Evolutionary conservation across 148 eudicot species (phyloP).

Genomic region (Fagopyrum homotropicum): DNA sequence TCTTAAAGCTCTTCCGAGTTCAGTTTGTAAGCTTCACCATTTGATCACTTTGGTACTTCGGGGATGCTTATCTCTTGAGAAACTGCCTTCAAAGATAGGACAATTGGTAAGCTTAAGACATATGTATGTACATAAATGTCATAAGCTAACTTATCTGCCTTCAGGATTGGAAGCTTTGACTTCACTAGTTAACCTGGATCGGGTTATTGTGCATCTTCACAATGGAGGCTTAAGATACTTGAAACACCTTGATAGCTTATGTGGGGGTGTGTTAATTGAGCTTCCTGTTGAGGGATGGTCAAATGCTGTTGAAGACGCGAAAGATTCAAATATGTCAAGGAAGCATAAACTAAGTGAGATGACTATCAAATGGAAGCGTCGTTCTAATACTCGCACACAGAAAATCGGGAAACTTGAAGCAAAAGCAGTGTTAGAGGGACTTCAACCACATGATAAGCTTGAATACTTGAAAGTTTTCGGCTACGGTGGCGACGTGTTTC

Average conservation of each 20-base stretch:
- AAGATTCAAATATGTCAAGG: background rate
- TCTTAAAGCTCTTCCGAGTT: background rate
- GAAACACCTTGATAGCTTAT: background rate
- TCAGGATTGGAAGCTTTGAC: background rate
- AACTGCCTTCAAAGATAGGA: background rate
- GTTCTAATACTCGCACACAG: background rate
- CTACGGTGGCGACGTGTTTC: background rate
- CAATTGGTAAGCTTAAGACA: background rate
- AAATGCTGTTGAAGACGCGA: background rate
- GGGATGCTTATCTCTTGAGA: background rate
- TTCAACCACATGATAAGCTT: background rate
- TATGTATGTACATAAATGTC: background rate
- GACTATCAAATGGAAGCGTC: background rate
- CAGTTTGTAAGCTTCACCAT: background rate
- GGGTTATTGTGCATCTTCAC: background rate
- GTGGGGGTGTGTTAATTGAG: background rate
- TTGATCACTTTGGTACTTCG: background rate
- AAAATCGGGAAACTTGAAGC: background rate
- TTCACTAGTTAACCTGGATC: background rate
- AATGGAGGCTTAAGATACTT: background rate
- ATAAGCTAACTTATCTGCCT: background rate
- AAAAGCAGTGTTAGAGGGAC: background rate
- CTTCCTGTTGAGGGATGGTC: background rate
- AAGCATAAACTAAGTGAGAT: background rate
- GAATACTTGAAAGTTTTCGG: background rate